phyloP scores from a whole-genome alignment of 371 early-diverging fungal species.

The Actinomortierella ambigua region DNA sequence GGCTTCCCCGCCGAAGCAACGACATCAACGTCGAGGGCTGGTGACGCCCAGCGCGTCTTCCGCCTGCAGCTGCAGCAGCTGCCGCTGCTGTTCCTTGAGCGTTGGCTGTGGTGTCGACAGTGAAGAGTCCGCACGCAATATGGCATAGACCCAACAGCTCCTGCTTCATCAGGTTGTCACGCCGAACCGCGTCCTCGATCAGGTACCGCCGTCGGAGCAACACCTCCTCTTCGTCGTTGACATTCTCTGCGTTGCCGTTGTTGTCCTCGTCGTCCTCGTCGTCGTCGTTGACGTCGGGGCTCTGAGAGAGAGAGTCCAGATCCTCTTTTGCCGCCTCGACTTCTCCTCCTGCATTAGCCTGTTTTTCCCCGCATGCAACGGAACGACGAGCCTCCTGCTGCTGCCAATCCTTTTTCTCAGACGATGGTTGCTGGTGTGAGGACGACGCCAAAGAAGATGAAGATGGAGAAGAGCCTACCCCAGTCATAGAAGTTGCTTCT shows the following conservation, averaged over 20 bases:
- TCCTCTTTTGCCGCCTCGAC: too few species aligned
- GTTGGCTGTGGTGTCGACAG: constrained; percentile 7
- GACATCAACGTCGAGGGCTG: constrained; percentile 38
- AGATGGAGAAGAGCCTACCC: too few species aligned
- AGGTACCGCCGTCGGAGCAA: constrained; percentile 20
- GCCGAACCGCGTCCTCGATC: constrained; percentile 31
- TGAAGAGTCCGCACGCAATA: constrained; percentile 44
- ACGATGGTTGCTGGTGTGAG: too few species aligned
- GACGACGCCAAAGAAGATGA: too few species aligned
- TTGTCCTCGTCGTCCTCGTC: background rate
- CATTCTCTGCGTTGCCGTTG: background rate
- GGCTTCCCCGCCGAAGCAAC: constrained; percentile 27
- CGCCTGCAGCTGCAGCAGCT: too few species aligned
- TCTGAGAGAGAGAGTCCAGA: too few species aligned
- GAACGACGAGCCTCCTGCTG: too few species aligned
- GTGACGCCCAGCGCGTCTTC: background rate
- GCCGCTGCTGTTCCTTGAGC: background rate
- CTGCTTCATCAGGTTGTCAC: constrained; percentile 29
- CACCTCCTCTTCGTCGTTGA: constrained; percentile 12
- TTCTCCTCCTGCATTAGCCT: too few species aligned
- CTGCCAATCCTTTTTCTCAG: too few species aligned
- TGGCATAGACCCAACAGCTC: constrained; percentile 37
- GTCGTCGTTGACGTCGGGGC: too few species aligned
- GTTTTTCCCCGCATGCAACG: too few species aligned
- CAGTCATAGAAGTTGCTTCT: too few species aligned